Evolutionary conservation across 305 asterid genomes (phyloP).

Genomic region (Rubia tinctorum): DNA sequence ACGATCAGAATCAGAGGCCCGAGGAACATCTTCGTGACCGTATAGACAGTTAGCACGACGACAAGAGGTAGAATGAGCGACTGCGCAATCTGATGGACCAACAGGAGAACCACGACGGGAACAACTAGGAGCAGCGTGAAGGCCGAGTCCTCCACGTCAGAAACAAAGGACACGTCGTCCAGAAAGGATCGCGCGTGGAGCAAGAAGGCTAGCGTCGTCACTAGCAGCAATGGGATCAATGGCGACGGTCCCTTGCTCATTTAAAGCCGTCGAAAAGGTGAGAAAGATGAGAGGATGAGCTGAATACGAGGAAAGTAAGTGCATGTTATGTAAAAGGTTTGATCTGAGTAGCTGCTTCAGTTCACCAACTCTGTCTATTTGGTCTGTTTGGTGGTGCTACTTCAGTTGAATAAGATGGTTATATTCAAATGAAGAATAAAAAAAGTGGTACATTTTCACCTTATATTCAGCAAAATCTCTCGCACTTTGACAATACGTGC

Average conservation of each 20-base stretch:
- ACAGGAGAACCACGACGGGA: conserved; percentile 38
- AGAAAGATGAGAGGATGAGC: background rate
- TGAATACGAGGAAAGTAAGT: background rate
- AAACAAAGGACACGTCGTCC: conserved; percentile 26
- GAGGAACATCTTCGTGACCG: conserved; percentile 46
- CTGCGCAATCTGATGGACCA: conserved; percentile 34
- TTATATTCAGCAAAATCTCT: background rate
- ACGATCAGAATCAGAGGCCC: conserved; percentile 54
- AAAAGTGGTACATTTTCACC: background rate
- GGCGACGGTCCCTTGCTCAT: too few species aligned
- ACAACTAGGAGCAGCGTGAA: conserved; percentile 32
- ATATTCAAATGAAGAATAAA: background rate
- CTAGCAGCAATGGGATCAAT: too few species aligned
- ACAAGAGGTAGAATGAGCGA: conserved; percentile 41
- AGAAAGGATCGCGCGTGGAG: conserved; percentile 42
- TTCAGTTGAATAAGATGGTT: conserved; percentile 6
- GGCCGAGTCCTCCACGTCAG: conserved; percentile 40
- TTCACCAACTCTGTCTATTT: conserved; percentile 17
- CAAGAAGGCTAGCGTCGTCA: conserved; percentile 47
- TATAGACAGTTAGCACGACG: conserved; percentile 35
- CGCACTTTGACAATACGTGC: conserved; percentile 1
- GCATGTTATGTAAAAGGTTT: background rate
- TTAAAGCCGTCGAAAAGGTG: background rate
- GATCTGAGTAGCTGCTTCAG: conserved; percentile 12
- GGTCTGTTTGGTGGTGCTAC: conserved; percentile 9